These are phyloP conservation scores for Verticillium tricorpus DNA, from an alignment of 2,329 filamentous ascomycete genomes.

Conservation along the genomic window DNA sequence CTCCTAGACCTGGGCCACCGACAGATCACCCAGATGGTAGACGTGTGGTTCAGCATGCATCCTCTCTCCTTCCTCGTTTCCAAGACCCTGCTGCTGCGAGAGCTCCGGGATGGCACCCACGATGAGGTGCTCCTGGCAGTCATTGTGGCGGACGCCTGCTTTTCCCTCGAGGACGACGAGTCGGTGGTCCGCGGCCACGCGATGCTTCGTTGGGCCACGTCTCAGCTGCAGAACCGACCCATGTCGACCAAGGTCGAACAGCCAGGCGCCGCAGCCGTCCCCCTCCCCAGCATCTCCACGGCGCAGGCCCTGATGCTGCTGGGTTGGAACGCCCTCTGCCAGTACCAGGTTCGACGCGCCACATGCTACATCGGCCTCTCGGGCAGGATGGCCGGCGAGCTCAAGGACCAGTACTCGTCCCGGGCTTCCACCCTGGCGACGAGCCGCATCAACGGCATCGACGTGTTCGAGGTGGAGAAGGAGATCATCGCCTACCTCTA, in stretches of 20 bases:
- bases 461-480: conserved; percentile 33
- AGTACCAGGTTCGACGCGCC: conserved; percentile 24
- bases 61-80: conserved; percentile 34
- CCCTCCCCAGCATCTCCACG: conserved; percentile 25
- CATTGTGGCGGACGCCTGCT: conserved; percentile 33
- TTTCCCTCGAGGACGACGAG: conserved; percentile 23
- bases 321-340: conserved; percentile 30
- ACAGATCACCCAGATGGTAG: conserved; percentile 30
- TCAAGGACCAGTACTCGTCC: conserved; percentile 25
- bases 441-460: conserved; percentile 35
- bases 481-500: conserved; percentile 33
- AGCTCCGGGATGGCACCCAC: conserved; percentile 31
- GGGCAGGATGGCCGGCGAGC: conserved; percentile 20
- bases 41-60: conserved; percentile 35
- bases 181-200: conserved; percentile 22
- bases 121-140: conserved; percentile 32
- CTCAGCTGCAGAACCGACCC: conserved; percentile 24
- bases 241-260: conserved; percentile 14
- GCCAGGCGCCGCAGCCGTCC: conserved; percentile 19
- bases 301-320: conserved; percentile 28
- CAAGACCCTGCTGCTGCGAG: conserved; percentile 33
- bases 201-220: conserved; percentile 27
- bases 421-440: conserved; percentile 20
- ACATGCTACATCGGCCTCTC: conserved; percentile 30
- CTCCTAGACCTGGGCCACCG: conserved; percentile 23